Evolutionary conservation across 2,329 filamentous ascomycete species (phyloP), one percentile per base, ranked within the genome.

Genomic region (Chaetoscypha palmicola): DNA sequence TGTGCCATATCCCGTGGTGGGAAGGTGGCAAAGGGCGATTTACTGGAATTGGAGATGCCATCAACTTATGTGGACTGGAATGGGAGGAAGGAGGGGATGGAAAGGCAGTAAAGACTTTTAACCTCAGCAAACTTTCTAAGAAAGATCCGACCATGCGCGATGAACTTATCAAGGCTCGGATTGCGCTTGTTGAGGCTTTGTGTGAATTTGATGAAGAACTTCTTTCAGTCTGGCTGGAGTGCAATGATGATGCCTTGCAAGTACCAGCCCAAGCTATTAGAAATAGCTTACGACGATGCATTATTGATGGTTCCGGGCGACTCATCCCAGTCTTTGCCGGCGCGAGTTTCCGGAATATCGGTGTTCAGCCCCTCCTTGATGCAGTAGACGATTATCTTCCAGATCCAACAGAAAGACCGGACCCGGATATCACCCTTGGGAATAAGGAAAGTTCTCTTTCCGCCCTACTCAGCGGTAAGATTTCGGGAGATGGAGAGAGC

Each of bases 1-100:
- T 97, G 7, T 96, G 91, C 58, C 90, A 95, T 58, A 90, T 97
- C 50, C 92, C 92, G 0, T 95, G 90, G 88, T 97, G 90, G 78
- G 78, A 86, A 60, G 72, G 69, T 10, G 73, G 72, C 4, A 82
- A 83, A 47, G 86, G 88, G 5, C 74, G 77, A 4, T 84, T 97
- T 55, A 77, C 81, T 19, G 92, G 92, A 20, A 77, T 97, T 20
- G 86, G 88, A 30, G 91, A 98, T 67, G 79, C 86, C 30, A 73
- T 97, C 42, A 77, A 83, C 47, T 71, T 88, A 10, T 75, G 82
- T 34, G 88, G 81, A 3, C 74, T 95, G 47, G 72, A 79, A 46
- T 97, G 91, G 81, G 70, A 76, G 9, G 68, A 73, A 52, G 77
- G 77, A 1, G 73, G 74, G 8, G 81, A 86, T 64, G 82, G 82